These are phyloP conservation scores for Daldinia vernicosa DNA, from an alignment of 495 filamentous ascomycete genomes.

Conservation along the genomic window DNA sequence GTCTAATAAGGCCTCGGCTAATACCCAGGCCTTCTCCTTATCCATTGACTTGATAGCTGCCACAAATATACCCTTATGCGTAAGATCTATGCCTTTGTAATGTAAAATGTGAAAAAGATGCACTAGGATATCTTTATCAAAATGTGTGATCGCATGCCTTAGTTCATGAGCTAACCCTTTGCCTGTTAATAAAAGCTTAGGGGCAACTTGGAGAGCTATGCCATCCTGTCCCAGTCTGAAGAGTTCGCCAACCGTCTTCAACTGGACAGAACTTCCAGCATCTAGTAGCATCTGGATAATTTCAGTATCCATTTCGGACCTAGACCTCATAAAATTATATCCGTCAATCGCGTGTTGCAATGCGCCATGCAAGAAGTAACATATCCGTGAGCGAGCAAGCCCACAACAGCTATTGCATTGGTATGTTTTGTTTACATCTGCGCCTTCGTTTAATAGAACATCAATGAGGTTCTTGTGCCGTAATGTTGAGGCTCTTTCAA, in stretches of 20 bases:
- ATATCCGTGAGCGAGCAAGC: too few species aligned
- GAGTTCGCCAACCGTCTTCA: neutral
- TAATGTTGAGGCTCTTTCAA: neutral
- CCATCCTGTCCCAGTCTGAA: neutral
- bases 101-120: neutral
- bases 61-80: neutral
- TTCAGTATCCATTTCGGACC: too few species aligned
- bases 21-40: neutral
- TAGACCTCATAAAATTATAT: too few species aligned
- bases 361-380: too few species aligned
- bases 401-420: too few species aligned
- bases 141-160: neutral
- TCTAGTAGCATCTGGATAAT: neutral
- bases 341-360: neutral
- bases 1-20: neutral
- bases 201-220: neutral
- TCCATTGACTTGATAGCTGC: neutral
- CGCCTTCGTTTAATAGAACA: neutral
- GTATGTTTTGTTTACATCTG: neutral
- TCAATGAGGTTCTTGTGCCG: neutral
- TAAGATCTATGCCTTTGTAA: neutral
- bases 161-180: neutral
- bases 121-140: neutral
- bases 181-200: neutral
- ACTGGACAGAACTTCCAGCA: neutral